These are phyloP conservation scores for Chaetomiaceae sp. DNA, from an alignment of 2,329 filamentous ascomycete species.

Conservation along the genomic window DNA sequence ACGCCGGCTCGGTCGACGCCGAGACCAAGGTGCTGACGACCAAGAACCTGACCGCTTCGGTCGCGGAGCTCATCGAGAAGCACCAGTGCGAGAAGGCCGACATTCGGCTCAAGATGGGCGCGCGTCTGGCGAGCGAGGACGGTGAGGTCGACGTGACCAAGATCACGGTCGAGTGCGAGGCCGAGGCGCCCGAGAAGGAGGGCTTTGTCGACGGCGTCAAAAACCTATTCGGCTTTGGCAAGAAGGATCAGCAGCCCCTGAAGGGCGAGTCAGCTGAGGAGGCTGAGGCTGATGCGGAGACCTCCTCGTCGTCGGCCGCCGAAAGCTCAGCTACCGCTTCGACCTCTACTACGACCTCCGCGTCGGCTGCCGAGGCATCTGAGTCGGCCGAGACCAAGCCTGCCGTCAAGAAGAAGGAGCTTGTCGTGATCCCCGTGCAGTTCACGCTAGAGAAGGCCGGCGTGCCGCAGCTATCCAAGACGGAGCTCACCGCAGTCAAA, in stretches of 20 bases:
- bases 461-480: slow-evolving; percentile 42
- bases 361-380: slow-evolving; percentile 42
- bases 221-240: slow-evolving; percentile 91
- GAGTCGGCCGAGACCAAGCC: slow-evolving; percentile 46
- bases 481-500: slow-evolving; percentile 48
- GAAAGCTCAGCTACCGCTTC: slow-evolving; percentile 29
- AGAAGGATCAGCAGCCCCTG: slow-evolving; percentile 67
- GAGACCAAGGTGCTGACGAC: slow-evolving; percentile 66
- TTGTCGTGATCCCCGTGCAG: slow-evolving; percentile 48
- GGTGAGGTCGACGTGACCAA: slow-evolving; percentile 74
- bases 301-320: slow-evolving; percentile 37
- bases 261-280: slow-evolving; percentile 46
- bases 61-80: slow-evolving; percentile 70
- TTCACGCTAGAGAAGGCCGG: slow-evolving; percentile 46
- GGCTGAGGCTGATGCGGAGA: slow-evolving; percentile 39
- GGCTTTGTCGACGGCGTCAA: slow-evolving; percentile 90
- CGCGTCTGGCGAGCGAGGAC: slow-evolving; percentile 65
- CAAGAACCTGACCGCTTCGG: slow-evolving; percentile 77
- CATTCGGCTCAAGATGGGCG: slow-evolving; percentile 71
- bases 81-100: slow-evolving; percentile 70
- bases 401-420: slow-evolving; percentile 53
- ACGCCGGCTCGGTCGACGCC: slow-evolving; percentile 33
- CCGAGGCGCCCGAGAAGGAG: slow-evolving; percentile 65
- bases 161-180: slow-evolving; percentile 79
- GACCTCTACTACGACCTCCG: slow-evolving; percentile 27